phyloP scores from a whole-genome alignment of 1,284 basidiomycete species.

The Pyrrhoderma lamaoense region DNA sequence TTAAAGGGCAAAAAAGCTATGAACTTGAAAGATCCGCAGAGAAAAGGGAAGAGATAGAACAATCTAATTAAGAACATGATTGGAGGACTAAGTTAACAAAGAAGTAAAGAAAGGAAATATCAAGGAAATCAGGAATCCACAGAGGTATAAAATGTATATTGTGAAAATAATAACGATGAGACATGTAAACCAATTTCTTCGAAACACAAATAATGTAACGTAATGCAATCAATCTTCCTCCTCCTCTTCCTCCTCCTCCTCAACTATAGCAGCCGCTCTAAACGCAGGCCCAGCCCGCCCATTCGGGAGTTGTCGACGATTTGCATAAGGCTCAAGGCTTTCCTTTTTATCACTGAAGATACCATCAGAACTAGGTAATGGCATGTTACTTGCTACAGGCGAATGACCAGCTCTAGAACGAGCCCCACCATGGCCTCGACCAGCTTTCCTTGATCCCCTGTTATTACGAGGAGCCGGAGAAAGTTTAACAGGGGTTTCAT shows the following conservation, averaged over 20 bases:
- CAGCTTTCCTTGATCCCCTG: slow-evolving; percentile 1
- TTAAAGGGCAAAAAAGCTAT: background rate
- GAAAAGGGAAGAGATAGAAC: background rate
- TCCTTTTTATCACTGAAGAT: slow-evolving; percentile 30
- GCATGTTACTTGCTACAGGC: slow-evolving; percentile 49
- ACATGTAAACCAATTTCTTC: no score
- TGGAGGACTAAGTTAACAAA: background rate
- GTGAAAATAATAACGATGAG: no score
- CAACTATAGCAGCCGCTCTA: slow-evolving; percentile 54
- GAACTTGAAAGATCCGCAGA: background rate
- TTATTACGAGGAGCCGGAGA: slow-evolving; percentile 18
- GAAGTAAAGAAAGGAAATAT: background rate
- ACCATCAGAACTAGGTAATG: slow-evolving; percentile 41
- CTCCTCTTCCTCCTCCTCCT: slow-evolving; percentile 71
- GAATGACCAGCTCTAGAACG: slow-evolving; percentile 44
- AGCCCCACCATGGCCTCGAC: slow-evolving; percentile 3
- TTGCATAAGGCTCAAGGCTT: background rate
- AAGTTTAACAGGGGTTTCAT: slow-evolving; percentile 29
- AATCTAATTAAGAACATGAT: background rate
- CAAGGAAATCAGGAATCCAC: background rate
- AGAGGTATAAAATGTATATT: background rate
- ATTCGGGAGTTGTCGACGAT: slow-evolving; percentile 48
- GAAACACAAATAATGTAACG: no score
- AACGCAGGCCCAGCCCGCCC: slow-evolving; percentile 57
- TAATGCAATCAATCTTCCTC: no score